Percentiles rank a stretch among this genome's conserved stretches.
These are phyloP conservation scores for Claviceps purpurea DNA, from an alignment of 2,329 filamentous ascomycete species.

Conservation along the genomic window DNA sequence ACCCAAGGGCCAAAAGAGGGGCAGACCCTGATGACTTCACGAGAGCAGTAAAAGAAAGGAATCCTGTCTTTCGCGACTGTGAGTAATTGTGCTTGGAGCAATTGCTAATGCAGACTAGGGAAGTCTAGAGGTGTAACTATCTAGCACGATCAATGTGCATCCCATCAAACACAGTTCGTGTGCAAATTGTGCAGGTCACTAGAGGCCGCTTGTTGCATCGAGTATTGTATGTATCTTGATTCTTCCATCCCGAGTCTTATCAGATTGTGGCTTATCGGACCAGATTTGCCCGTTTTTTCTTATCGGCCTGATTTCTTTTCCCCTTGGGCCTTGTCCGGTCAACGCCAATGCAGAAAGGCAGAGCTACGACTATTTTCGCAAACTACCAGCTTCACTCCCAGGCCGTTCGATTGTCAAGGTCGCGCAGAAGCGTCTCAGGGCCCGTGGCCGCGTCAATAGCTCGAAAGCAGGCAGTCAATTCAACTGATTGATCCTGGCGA, in stretches of 20 bases:
- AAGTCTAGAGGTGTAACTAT: too few relatives aligned
- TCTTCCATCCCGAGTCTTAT: conserved; percentile 10
- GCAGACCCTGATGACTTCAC: neutral
- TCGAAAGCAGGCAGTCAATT: neutral
- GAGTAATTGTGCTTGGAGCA: too few relatives aligned
- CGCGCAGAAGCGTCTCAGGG: neutral
- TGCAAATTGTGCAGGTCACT: too few relatives aligned
- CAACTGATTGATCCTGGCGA: neutral
- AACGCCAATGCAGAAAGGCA: too few relatives aligned
- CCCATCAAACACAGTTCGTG: too few relatives aligned
- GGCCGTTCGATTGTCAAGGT: neutral
- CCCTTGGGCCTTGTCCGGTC: neutral
- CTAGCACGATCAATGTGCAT: too few relatives aligned
- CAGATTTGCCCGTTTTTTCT: conserved; percentile 1
- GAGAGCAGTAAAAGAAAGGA: neutral
- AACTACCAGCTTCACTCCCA: neutral
- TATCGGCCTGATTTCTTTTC: conserved; percentile 14
- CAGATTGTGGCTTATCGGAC: conserved; percentile 1
- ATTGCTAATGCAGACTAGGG: too few relatives aligned
- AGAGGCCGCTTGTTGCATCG: neutral
- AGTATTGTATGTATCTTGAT: neutral
- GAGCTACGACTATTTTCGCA: neutral
- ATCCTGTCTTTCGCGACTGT: too few relatives aligned
- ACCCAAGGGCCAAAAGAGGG: neutral
- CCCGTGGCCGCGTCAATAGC: neutral